phyloP scores from a whole-genome alignment of 73 alveolate species.

The Uronychia setigera region DNA sequence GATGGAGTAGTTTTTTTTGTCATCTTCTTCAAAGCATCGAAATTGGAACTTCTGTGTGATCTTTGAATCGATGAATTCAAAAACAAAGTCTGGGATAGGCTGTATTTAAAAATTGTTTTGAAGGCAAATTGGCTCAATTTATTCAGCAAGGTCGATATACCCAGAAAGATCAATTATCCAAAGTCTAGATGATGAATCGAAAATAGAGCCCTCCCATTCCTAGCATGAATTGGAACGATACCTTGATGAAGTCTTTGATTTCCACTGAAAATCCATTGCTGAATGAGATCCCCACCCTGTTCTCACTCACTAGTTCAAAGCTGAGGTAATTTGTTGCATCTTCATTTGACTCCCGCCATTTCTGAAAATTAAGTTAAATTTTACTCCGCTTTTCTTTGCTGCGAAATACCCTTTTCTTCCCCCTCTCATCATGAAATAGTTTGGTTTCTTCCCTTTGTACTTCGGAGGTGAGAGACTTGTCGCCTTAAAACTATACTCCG shows the following conservation, averaged over 20 bases:
- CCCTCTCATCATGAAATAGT: not conserved
- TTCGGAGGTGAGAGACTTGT: not conserved
- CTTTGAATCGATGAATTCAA: not conserved
- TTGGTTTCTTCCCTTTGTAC: not conserved
- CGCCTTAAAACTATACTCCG: not conserved
- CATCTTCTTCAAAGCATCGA: not conserved
- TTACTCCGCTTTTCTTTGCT: not conserved
- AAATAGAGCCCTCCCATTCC: not conserved
- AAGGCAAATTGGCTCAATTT: not conserved
- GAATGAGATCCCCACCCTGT: constrained; percentile 2
- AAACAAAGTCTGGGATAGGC: constrained; percentile 5
- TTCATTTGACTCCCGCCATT: not conserved
- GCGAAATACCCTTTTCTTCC: not conserved
- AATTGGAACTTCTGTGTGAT: not conserved
- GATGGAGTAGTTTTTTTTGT: not conserved
- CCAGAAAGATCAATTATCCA: not conserved
- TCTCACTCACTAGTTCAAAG: not conserved
- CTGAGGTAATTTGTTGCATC: not conserved
- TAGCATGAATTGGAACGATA: no score
- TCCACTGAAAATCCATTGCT: not conserved
- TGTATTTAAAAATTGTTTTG: not conserved
- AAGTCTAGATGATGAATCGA: not conserved
- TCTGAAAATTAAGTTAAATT: not conserved
- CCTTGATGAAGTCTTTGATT: constrained; percentile 10
- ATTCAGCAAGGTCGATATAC: not conserved